These are phyloP conservation scores for Solanum hybrid DNA, from an alignment of 305 asterid species.

Conservation along the genomic window DNA sequence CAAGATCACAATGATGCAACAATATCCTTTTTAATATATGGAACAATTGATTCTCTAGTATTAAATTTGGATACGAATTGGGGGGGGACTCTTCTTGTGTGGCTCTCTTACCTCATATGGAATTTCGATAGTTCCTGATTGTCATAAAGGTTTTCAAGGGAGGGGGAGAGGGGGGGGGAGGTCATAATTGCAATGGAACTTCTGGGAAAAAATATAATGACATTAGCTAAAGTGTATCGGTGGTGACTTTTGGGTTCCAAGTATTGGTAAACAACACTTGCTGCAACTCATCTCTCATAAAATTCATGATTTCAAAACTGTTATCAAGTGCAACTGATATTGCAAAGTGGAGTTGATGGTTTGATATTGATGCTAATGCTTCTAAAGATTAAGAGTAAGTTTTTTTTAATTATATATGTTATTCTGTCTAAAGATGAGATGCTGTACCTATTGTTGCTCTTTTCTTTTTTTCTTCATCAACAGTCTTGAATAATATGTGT, in stretches of 20 bases:
- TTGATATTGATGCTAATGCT: neutral
- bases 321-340: conserved; percentile 28
- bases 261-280: neutral
- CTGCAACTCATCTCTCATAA: conserved; percentile 35
- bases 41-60: conserved; percentile 34
- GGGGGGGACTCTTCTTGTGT: neutral
- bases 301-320: conserved; percentile 37
- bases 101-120: neutral
- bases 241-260: neutral
- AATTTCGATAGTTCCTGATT: no score
- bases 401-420: neutral
- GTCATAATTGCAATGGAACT: no score
- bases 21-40: conserved; percentile 47
- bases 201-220: no score
- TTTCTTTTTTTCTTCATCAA: neutral
- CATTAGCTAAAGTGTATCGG: neutral
- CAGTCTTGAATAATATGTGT: neutral
- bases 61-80: conserved; percentile 43
- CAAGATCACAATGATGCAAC: conserved; percentile 41
- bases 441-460: neutral
- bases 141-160: neutral
- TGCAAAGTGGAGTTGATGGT: conserved; percentile 9
- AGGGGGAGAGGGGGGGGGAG: neutral
- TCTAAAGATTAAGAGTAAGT: neutral
- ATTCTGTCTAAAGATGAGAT: neutral